Conservation (phyloP, 495 filamentous ascomycete species). For the Ascodesmis nigricans region DNA sequence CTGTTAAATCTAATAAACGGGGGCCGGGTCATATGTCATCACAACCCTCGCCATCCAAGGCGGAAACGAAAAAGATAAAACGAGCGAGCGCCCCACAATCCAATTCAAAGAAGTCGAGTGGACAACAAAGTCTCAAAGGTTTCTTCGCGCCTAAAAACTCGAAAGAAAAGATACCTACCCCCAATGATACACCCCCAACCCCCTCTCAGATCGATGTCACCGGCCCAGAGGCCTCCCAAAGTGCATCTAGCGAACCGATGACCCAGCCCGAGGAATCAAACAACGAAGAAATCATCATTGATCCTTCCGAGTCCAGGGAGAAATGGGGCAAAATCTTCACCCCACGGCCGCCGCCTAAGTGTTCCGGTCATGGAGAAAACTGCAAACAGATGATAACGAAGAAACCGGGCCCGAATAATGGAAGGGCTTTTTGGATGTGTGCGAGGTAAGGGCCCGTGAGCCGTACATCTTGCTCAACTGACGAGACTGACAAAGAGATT, state of each 20-base stretch:
- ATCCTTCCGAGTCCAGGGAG: conserved; percentile 53
- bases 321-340: conserved; percentile 73
- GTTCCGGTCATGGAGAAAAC: conserved; percentile 64
- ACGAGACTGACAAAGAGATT: too few species aligned
- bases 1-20: neutral
- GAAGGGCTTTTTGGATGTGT: conserved; percentile 23
- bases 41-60: too few species aligned
- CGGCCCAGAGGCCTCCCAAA: neutral
- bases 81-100: too few species aligned
- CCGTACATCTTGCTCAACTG: neutral
- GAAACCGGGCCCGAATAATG: conserved; percentile 63
- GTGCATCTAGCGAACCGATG: conserved; percentile 2
- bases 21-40: too few species aligned
- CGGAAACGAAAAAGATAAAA: too few species aligned
- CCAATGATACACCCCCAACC: neutral
- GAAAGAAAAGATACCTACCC: neutral
- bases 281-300: conserved; percentile 26
- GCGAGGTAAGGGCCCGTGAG: conserved; percentile 9
- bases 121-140: neutral
- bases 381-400: conserved; percentile 64
- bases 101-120: neutral
- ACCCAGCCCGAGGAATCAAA: conserved; percentile 15
- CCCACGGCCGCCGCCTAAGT: conserved; percentile 48
- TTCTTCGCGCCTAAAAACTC: neutral
- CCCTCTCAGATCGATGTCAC: conserved; percentile 1